These are phyloP conservation scores for Nakazawaea wyomingensis DNA, from an alignment of 805 yeast species.

Conservation along the genomic window DNA sequence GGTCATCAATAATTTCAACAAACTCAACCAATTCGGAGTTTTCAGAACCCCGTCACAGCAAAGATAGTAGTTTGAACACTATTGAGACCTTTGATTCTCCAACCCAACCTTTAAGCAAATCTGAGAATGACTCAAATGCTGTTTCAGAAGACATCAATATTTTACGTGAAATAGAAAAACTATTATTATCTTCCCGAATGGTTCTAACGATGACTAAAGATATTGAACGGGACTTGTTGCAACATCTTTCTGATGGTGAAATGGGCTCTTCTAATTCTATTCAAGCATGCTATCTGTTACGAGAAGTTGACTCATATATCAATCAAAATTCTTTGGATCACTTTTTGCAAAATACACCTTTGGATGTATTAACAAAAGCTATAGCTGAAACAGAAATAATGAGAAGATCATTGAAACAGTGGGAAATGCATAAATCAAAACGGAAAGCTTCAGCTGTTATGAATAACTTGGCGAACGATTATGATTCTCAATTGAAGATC, in stretches of 20 bases:
- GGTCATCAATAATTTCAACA: not conserved
- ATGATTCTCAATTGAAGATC: not conserved
- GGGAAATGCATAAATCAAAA: not conserved
- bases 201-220: conserved; percentile 9
- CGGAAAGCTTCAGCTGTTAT: not conserved
- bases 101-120: not conserved
- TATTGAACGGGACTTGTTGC: not conserved
- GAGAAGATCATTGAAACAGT: not conserved
- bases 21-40: not conserved
- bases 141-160: not conserved
- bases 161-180: conserved; percentile 1
- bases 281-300: not conserved
- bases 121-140: not conserved
- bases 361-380: not conserved
- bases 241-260: not conserved
- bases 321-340: not conserved
- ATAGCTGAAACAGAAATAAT: not conserved
- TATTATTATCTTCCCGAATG: conserved; percentile 14
- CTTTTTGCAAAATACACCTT: not conserved
- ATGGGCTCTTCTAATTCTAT: not conserved
- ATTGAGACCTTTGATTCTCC: not conserved
- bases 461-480: not conserved
- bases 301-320: not conserved
- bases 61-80: not conserved
- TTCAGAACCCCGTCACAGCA: not conserved